phyloP scores from a whole-genome alignment of 495 filamentous ascomycete species.

The Tuber aestivum region DNA sequence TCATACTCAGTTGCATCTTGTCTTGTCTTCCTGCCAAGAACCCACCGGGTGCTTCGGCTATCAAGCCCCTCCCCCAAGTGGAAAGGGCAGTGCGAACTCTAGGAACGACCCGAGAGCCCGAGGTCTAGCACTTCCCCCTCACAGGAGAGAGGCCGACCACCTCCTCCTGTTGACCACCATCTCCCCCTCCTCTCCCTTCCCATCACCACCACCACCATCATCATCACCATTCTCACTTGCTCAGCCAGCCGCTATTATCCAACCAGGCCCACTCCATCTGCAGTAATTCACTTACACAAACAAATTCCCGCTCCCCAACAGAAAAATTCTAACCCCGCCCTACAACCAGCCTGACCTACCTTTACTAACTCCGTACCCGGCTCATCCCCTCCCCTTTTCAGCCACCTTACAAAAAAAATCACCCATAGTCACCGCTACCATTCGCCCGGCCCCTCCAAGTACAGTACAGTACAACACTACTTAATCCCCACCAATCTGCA shows the following conservation, averaged over 20 bases:
- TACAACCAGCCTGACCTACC: background rate
- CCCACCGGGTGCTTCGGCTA: background rate
- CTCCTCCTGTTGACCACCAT: background rate
- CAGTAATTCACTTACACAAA: background rate
- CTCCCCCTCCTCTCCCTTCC: background rate
- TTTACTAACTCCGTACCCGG: background rate
- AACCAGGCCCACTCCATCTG: background rate
- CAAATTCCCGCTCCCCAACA: background rate
- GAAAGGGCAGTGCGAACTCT: background rate
- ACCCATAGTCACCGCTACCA: background rate
- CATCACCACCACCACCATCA: background rate
- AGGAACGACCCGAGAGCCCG: background rate
- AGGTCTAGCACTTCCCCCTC: background rate
- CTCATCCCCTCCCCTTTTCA: slow-evolving; percentile 3
- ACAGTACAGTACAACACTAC: background rate
- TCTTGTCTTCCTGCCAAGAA: background rate
- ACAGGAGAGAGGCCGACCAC: background rate
- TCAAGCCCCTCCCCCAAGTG: background rate
- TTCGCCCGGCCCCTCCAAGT: background rate
- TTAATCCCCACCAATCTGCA: background rate
- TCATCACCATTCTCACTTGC: background rate
- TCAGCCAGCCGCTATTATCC: background rate
- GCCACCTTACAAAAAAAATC: background rate
- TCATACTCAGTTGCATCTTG: background rate
- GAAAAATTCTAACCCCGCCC: background rate